Evolutionary conservation across 2,329 filamentous ascomycete genomes (phyloP), one percentile per base, ranked within the genome.

Genomic region (Epichloe gansuensis): DNA sequence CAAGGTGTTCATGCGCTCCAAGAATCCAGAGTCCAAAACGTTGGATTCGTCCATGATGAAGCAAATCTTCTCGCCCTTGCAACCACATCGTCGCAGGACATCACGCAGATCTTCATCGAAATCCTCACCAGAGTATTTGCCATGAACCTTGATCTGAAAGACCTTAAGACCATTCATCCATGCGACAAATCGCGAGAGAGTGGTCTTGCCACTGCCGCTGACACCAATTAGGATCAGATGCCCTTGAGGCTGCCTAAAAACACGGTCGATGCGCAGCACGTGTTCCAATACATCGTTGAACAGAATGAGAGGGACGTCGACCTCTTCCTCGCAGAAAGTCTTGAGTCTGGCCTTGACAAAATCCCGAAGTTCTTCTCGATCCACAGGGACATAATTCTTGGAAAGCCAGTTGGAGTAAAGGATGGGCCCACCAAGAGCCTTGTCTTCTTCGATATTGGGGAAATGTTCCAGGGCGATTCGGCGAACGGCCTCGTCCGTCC

Each of bases 41-140:
- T 99, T 99, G 9, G 91, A 86, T 72, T 99, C 93, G 66, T 99
- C 93, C 91, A 99, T 97, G 74, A 99, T 96, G 75, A 99, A 99
- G 72, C 94, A 98, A 48, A 99, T 95, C 76, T 97, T 97, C 68
- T 99, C 93, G 38, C 93, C 93, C 75, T 96, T 96, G 75, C 91
- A 97, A 57, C 93, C 93, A 61, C 89, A 94, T 53, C 93, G 82
- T 46, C 93, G 85, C 42, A 99, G 81, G 8, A 99, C 93, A 65
- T 91, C 91, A 58, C 94, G 82, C 38, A 99, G 75, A 68, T 99
- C 93, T 54, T 99, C 94, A 65, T 99, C 93, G 65, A 99, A 99
- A 71, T 99, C 93, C 66, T 97, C 93, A 2, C 88, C 88, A 15
- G 93, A 96, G 71, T 98, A 99, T 66, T 91, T 96, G 58, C 93